Evolutionary conservation across 257 asterid species (phyloP).

Genomic region (Jacaranda mimosifolia): DNA sequence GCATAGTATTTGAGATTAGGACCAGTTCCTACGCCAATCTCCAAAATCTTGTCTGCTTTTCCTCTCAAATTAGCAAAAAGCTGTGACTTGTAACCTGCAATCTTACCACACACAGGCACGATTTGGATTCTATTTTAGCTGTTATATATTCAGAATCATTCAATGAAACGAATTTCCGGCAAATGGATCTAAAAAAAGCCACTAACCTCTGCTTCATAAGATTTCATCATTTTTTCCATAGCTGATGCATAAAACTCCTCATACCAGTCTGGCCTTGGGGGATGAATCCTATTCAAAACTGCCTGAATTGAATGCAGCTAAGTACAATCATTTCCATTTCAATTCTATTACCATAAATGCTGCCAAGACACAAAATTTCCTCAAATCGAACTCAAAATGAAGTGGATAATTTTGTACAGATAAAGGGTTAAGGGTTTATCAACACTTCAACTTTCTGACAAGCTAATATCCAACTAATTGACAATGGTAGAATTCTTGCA

Average conservation of each 20-base stretch:
- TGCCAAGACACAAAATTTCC: slow-evolving; percentile 20
- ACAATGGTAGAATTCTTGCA: not conserved
- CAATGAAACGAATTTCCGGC: not conserved
- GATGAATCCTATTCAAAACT: slow-evolving; percentile 71
- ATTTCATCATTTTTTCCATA: slow-evolving; percentile 58
- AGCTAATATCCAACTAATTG: not conserved
- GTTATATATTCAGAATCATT: not conserved
- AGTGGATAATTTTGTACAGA: slow-evolving; percentile 10
- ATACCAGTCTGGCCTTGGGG: slow-evolving; percentile 93
- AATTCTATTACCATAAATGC: not conserved
- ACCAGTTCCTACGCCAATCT: slow-evolving; percentile 91
- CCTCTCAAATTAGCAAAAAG: slow-evolving; percentile 77
- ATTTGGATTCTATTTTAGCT: slow-evolving; percentile 17
- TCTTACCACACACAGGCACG: slow-evolving; percentile 47
- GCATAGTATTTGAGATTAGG: slow-evolving; percentile 88
- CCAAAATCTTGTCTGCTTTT: slow-evolving; percentile 64
- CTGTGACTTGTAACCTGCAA: slow-evolving; percentile 76
- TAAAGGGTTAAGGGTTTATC: not conserved
- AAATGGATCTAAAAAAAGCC: not conserved
- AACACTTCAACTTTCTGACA: not conserved
- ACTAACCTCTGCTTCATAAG: slow-evolving; percentile 88
- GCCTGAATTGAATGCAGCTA: slow-evolving; percentile 50
- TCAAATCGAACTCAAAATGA: not conserved
- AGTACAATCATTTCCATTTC: not conserved
- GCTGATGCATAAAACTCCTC: slow-evolving; percentile 83